Conservation (phyloP, 306 rosid genomes). For the Prunus padus region DNA sequence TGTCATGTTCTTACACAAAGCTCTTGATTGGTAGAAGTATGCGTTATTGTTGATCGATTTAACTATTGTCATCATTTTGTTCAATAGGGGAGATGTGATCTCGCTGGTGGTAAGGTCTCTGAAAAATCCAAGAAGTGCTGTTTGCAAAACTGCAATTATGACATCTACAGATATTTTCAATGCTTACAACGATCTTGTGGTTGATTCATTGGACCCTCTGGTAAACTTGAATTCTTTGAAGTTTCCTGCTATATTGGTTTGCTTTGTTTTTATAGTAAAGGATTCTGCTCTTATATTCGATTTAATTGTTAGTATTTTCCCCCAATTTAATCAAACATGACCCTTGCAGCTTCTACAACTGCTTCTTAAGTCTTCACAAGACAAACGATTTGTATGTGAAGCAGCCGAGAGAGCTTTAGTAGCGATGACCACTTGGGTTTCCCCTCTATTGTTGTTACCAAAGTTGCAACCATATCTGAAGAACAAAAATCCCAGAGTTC, state of each 20-base stretch:
- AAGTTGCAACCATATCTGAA: slow-evolving; percentile 85
- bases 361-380: slow-evolving; percentile 98
- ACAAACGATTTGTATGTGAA: slow-evolving; percentile 95
- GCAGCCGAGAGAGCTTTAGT: slow-evolving; percentile 93
- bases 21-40: slow-evolving; percentile 11
- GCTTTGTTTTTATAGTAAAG: slow-evolving; percentile 20
- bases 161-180: slow-evolving; percentile 89
- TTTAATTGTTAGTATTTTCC: slow-evolving; percentile 11
- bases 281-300: slow-evolving; percentile 7
- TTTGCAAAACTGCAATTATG: slow-evolving; percentile 96
- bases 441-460: slow-evolving; percentile 74
- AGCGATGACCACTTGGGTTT: slow-evolving; percentile 75
- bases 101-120: slow-evolving; percentile 68
- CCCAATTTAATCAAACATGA: slow-evolving; percentile 26
- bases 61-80: slow-evolving; percentile 24
- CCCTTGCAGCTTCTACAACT: slow-evolving; percentile 81
- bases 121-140: slow-evolving; percentile 96
- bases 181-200: slow-evolving; percentile 63
- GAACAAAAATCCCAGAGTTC: slow-evolving; percentile 83
- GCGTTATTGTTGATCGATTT: background rate
- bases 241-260: slow-evolving; percentile 13
- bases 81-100: slow-evolving; percentile 75
- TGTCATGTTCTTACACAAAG: slow-evolving; percentile 18
- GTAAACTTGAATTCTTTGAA: slow-evolving; percentile 42
- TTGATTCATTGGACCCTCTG: slow-evolving; percentile 89